Conservation (phyloP, 441 rosid genomes). For the Melianthus villosus region DNA sequence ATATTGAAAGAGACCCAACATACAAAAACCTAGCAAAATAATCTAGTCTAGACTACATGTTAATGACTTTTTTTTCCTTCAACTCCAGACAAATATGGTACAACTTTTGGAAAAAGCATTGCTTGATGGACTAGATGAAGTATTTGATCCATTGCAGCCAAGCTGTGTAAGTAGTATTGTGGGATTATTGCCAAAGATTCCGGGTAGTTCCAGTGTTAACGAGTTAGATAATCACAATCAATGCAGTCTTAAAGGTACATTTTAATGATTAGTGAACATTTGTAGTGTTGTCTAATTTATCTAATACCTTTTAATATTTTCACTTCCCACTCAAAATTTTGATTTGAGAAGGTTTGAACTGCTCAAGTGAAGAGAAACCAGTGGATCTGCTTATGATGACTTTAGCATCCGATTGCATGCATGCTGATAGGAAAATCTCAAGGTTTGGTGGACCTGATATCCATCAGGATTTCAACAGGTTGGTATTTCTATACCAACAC, state of each 20-base stretch:
- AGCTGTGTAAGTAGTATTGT: constrained; percentile 39
- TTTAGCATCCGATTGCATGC: constrained; percentile 59
- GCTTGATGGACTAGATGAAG: constrained; percentile 48
- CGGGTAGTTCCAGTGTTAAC: constrained; percentile 21
- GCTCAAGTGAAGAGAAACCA: constrained; percentile 67
- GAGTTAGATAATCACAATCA: constrained; percentile 36
- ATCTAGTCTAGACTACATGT: too few relatives aligned
- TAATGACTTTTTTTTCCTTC: constrained; percentile 13
- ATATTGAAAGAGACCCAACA: too few relatives aligned
- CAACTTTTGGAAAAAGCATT: constrained; percentile 67
- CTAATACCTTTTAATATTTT: background rate
- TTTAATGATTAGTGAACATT: constrained; percentile 7
- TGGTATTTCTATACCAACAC: constrained; percentile 60
- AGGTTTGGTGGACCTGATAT: constrained; percentile 25
- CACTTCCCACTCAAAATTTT: too few relatives aligned
- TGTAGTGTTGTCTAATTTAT: constrained; percentile 5
- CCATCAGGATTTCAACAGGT: constrained; percentile 37
- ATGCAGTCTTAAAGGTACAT: constrained; percentile 69
- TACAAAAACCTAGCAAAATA: too few relatives aligned
- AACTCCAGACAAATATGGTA: constrained; percentile 40
- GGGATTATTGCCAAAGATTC: constrained; percentile 37
- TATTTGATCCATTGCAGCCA: constrained; percentile 25
- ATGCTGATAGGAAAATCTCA: constrained; percentile 39
- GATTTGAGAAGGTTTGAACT: constrained; percentile 34
- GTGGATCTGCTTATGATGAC: constrained; percentile 54